These are phyloP conservation scores for Corymbia citriodora DNA, from an alignment of 441 rosid species.

Conservation along the genomic window DNA sequence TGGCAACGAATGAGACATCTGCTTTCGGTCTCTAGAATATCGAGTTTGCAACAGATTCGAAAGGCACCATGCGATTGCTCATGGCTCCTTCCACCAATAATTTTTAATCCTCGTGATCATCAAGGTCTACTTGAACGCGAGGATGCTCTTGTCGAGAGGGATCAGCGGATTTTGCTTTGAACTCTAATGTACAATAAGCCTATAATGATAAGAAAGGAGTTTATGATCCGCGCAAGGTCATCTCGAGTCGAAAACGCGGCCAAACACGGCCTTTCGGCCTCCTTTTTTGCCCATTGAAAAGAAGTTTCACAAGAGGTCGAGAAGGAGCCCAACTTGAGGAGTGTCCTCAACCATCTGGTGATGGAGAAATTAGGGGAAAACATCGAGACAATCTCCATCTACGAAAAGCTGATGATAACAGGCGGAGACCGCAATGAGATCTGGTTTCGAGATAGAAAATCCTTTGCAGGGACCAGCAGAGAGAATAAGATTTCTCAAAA, in stretches of 20 bases:
- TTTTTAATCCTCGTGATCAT: not conserved
- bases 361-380: not conserved
- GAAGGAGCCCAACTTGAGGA: not conserved
- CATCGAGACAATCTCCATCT: not conserved
- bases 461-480: not conserved
- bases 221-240: fast-evolving
- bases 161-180: not conserved
- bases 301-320: not conserved
- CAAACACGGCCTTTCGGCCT: not conserved
- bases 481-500: not conserved
- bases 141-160: not conserved
- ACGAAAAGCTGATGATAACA: not conserved
- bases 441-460: not conserved
- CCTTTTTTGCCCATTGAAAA: not conserved
- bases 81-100: not conserved
- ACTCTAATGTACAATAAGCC: fast-evolving
- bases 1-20: not conserved
- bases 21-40: no score
- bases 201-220: not conserved
- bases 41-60: not conserved
- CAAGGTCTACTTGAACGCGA: not conserved
- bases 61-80: not conserved
- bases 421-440: not conserved
- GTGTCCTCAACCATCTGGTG: not conserved
- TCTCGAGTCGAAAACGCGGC: not conserved